phyloP scores from a whole-genome alignment of 2,329 filamentous ascomycete genomes.

The Colletotrichum zoysiae region DNA sequence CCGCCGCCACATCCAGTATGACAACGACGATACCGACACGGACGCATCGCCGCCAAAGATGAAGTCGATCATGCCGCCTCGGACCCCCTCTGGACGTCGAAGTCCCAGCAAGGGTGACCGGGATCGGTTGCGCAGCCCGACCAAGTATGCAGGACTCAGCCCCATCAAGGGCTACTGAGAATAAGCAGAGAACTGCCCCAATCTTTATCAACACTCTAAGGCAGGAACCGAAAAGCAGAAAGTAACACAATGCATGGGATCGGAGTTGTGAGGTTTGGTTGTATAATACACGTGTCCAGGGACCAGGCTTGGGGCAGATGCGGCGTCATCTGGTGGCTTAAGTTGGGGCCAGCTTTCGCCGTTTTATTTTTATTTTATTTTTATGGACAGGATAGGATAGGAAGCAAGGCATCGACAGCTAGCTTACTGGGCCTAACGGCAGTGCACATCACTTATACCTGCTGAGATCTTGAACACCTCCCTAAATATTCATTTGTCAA shows the following conservation, averaged over 20 bases:
- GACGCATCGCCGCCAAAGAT: slow-evolving; percentile 61
- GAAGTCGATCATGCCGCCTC: slow-evolving; percentile 57
- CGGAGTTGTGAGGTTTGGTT: slow-evolving; percentile 34
- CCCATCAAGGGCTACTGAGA: slow-evolving; percentile 52
- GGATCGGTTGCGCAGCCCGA: slow-evolving; percentile 62
- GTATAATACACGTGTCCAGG: slow-evolving; percentile 23
- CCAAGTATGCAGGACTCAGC: slow-evolving; percentile 56
- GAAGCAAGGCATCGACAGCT: background rate
- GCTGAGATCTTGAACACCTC: too few relatives aligned
- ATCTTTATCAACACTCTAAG: background rate
- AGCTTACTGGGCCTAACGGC: background rate
- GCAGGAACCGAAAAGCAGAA: background rate
- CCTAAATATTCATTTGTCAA: slow-evolving; percentile 12
- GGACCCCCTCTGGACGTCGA: slow-evolving; percentile 60
- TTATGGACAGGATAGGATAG: slow-evolving; percentile 1
- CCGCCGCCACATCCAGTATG: slow-evolving; percentile 55
- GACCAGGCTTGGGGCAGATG: slow-evolving; percentile 17
- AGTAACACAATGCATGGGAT: slow-evolving; percentile 32
- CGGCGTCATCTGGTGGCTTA: slow-evolving; percentile 33
- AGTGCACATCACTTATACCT: background rate
- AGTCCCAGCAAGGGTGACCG: slow-evolving; percentile 65
- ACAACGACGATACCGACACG: slow-evolving; percentile 63
- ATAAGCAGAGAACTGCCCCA: background rate
- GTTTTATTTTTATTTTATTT: too few relatives aligned
- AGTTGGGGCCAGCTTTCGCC: slow-evolving; percentile 11